Base-by-base conservation (phyloP, 805 yeast genomes). In the Kregervanrija pseudodelftensis region DNA sequence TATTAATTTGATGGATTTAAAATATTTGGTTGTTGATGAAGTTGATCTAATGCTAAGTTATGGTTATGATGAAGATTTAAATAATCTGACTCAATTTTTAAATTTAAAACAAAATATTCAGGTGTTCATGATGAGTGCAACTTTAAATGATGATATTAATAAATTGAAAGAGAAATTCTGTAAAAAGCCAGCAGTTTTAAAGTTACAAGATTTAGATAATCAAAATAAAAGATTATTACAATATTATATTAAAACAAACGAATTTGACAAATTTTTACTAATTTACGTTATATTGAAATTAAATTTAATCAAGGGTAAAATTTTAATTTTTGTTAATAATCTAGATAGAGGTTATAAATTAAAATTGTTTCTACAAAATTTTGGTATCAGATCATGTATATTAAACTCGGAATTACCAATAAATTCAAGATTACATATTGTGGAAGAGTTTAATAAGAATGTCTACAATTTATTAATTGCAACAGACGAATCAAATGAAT, bases 101-200 rank as follows among this genome's bases (percentile, higher is more conserved):
- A 88, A 89, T n/a, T 67, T 81, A 48, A 81, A 80, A 58, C 83
- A 84, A 50, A 79, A 76, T 47, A 69, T 86, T 53, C 99, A 93
- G 67, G 82, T 93, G 2, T 93, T 88, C 65, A 69, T 93, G 53
- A 93, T 93, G 98, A 85, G 95, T 65, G 99, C 99, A 2, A 93
- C 99, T 3, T 69, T 93, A 47, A 85, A 80, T 58, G 95, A 87
- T 37, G 97, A 91, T 50, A 78, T 91, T 50, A 79, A 85, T 48
- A 77, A 75, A 39, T 66, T 93, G 55, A 91, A 91, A 64, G 64
- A 69, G 41, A 77, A 77, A 57, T 90, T 85, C 64, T 91, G 97
- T 65, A 79, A 87, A 45, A 74, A 71, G 47, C 95, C 96, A 2
- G 96, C 95, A 1, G 76, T 86, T 17, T 69, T 93, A 51, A 85